A percentile compares a stretch with the other conserved stretches of the same genome.
Evolutionary conservation across 805 yeast genomes (phyloP).

Genomic region (Citeromyces matritensis): DNA sequence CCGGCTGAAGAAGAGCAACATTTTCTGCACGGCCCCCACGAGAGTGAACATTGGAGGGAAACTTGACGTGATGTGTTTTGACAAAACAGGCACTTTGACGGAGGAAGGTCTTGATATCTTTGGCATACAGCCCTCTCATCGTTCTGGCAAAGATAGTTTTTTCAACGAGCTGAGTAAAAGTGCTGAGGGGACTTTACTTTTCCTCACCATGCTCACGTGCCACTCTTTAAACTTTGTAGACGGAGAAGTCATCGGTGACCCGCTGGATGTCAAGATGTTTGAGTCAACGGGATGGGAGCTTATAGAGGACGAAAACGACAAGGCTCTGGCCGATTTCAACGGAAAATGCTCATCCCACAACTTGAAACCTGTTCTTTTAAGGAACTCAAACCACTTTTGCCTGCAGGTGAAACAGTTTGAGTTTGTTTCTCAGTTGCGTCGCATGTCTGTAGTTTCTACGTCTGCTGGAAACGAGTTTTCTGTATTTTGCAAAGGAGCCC

Average conservation of each 20-base stretch:
- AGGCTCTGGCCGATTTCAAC: slow-evolving; percentile 9
- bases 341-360: no score
- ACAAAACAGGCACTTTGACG: slow-evolving; percentile 94
- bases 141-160: slow-evolving; percentile 1
- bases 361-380: slow-evolving; percentile 21
- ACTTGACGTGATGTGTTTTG: slow-evolving; percentile 80
- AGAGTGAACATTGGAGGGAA: slow-evolving; percentile 95
- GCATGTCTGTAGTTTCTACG: slow-evolving; percentile 66
- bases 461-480: slow-evolving; percentile 16
- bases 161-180: slow-evolving; percentile 3
- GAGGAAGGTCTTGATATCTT: slow-evolving; percentile 92
- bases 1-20: slow-evolving; percentile 49
- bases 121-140: slow-evolving; percentile 25
- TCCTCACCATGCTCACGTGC: slow-evolving; percentile 54
- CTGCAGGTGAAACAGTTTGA: slow-evolving; percentile 47
- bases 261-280: slow-evolving; percentile 87
- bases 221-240: slow-evolving; percentile 79
- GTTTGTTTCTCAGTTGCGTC: slow-evolving; percentile 67
- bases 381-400: slow-evolving; percentile 14
- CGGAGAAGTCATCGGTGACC: slow-evolving; percentile 79
- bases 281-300: slow-evolving; percentile 71
- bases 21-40: slow-evolving; percentile 89
- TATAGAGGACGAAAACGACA: slow-evolving; percentile 45
- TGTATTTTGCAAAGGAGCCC: slow-evolving; percentile 88
- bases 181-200: slow-evolving; percentile 4